A percentile compares a stretch with the other conserved stretches of the same genome.
Conservation (phyloP, 768 basidiomycete genomes). For the Auricularia heimuer region DNA sequence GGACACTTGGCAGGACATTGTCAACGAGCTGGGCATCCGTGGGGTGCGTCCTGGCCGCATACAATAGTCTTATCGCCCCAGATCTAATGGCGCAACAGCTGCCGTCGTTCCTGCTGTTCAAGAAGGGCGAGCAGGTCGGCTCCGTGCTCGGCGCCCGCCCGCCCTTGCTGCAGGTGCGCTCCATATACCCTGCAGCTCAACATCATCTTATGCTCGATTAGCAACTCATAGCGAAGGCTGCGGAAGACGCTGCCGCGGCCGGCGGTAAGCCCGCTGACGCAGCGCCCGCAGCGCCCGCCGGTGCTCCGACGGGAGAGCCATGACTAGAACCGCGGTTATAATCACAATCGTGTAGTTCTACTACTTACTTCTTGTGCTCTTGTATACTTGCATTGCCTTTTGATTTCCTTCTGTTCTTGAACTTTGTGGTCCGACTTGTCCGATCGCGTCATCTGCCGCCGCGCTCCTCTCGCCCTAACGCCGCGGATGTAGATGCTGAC, state of each 20-base stretch:
- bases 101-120: conserved; percentile 34
- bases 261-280: not conserved
- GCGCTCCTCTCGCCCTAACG: too few relatives aligned
- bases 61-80: not conserved
- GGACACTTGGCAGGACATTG: conserved; percentile 6
- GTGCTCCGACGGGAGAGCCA: too few relatives aligned
- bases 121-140: conserved; percentile 25
- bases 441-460: too few relatives aligned
- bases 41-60: conserved; percentile 38
- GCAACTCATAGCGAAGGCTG: not conserved
- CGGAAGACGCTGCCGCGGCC: not conserved
- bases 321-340: too few relatives aligned
- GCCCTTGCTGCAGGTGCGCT: not conserved
- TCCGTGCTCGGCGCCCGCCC: not conserved
- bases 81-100: conserved; percentile 25
- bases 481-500: too few relatives aligned
- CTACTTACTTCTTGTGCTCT: too few relatives aligned
- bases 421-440: too few relatives aligned
- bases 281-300: not conserved
- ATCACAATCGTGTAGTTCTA: too few relatives aligned
- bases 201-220: not conserved
- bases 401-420: too few relatives aligned
- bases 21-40: conserved; percentile 46
- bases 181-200: not conserved
- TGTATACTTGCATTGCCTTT: too few relatives aligned